These are phyloP conservation scores for Yamadazyma buinensis DNA, from an alignment of 1,139 yeast species.

Conservation along the genomic window DNA sequence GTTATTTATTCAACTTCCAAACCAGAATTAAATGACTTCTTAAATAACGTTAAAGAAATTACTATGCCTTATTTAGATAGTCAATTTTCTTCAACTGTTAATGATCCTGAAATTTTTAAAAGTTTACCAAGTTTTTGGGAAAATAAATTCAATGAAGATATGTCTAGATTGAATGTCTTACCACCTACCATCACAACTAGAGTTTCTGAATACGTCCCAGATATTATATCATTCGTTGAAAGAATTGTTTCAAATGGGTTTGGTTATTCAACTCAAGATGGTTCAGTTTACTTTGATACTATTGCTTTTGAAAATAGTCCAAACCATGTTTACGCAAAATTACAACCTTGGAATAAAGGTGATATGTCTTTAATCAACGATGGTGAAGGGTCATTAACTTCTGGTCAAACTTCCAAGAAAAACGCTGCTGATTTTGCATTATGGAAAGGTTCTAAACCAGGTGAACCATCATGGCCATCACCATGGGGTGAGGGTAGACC, in stretches of 20 bases:
- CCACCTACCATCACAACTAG: slow-evolving; percentile 87
- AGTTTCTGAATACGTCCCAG: slow-evolving; percentile 96
- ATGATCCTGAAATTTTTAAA: slow-evolving; percentile 80
- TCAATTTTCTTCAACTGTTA: slow-evolving; percentile 68
- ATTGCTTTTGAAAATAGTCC: slow-evolving; percentile 68
- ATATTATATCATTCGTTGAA: slow-evolving; percentile 75
- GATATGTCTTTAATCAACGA: slow-evolving; percentile 81
- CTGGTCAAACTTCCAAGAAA: slow-evolving; percentile 52
- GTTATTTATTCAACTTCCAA: slow-evolving; percentile 27
- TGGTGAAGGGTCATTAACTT: slow-evolving; percentile 87
- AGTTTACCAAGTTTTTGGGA: slow-evolving; percentile 91
- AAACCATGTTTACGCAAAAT: slow-evolving; percentile 83
- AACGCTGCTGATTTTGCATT: slow-evolving; percentile 87
- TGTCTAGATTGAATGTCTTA: slow-evolving; percentile 78
- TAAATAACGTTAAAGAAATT: slow-evolving; percentile 60
- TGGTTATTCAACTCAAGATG: slow-evolving; percentile 79
- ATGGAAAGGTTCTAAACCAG: slow-evolving; percentile 96
- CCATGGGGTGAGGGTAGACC: slow-evolving; percentile 99
- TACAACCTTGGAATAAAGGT: slow-evolving; percentile 98
- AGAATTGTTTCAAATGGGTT: slow-evolving; percentile 73
- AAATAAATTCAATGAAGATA: slow-evolving; percentile 74
- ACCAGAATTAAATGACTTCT: slow-evolving; percentile 34
- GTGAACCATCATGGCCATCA: slow-evolving; percentile 94
- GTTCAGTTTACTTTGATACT: slow-evolving; percentile 95
- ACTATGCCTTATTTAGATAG: slow-evolving; percentile 71